These are phyloP conservation scores for Sungouiella thailandica DNA, from an alignment of 805 yeast species.

Conservation along the genomic window DNA sequence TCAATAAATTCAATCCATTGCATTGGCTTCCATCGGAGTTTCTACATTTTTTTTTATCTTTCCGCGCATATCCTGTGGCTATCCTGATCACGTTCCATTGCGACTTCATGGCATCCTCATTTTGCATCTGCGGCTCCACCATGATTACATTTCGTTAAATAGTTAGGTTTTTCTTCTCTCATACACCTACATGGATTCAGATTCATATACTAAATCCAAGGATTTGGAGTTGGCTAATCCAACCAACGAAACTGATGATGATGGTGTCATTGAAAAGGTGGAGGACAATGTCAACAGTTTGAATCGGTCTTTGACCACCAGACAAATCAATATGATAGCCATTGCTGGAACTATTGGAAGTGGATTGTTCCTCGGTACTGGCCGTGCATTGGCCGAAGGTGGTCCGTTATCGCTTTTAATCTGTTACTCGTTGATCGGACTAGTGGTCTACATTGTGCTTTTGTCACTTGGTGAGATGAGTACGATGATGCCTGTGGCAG, in stretches of 20 bases:
- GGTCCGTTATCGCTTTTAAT: neutral
- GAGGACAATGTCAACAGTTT: neutral
- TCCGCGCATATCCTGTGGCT: too few relatives aligned
- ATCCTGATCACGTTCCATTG: neutral
- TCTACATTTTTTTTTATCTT: too few relatives aligned
- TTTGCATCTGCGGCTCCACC: too few relatives aligned
- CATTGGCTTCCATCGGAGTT: too few relatives aligned
- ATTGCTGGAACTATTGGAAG: neutral
- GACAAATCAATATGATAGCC: neutral
- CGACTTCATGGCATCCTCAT: neutral
- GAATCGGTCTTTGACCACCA: neutral
- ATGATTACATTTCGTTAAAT: too few relatives aligned
- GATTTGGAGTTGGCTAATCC: neutral
- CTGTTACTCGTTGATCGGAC: neutral
- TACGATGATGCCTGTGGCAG: constrained; percentile 65
- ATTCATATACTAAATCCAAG: neutral
- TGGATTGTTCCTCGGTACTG: neutral
- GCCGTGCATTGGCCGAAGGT: neutral
- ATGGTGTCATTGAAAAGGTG: neutral
- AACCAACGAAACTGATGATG: neutral
- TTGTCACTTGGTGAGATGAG: constrained; percentile 68
- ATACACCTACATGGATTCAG: neutral
- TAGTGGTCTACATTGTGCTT: neutral
- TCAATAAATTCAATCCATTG: too few relatives aligned
- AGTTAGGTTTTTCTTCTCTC: too few relatives aligned